Evolutionary conservation across 805 yeast species (phyloP), one percentile per base, ranked within the genome.

Genomic region (Candida nanaspora): DNA sequence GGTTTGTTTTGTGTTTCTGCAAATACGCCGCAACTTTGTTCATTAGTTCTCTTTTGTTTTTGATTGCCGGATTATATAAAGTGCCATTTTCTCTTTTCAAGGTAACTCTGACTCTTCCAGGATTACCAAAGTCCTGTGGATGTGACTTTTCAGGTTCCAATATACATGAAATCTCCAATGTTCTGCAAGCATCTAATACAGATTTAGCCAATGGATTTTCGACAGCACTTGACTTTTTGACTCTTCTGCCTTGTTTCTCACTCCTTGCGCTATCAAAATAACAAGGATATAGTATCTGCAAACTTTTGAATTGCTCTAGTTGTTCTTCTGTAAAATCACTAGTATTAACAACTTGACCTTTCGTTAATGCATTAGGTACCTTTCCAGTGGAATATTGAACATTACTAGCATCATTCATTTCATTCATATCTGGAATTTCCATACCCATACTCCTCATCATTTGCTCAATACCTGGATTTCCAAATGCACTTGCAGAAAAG

Each of bases 121-220:
- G 94, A 56, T 91, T 91, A 49, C 98, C 95, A 74, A 82, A 93
- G 63, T 91, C 98, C 61, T 89, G 95, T 11, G 98, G 98, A 63
- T 91, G 98, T 1, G 83, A 62, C 65, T 88, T 93, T 44, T 83
- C 86, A 45, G 91, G 79, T 62, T 86, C 93, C 43, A 80, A 69
- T 33, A 82, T 67, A 2, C 69, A 56, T 6, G 56, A 52, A 10
- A 63, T 33, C 16, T 48, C 43, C 29, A 63, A 37, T 15, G 41
- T 27, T 31, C 50, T 52, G 33, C 71, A 72, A 16, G 95, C 97
- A 51, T 87, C 95, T 10, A 82, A 73, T 18, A 91, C 71, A 5
- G 84, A 78, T 53, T 80, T 80, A 2, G 96, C 97, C 47, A 91
- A 66, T 6, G 98, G 98, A 60, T 88, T 88, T 41, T 70, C 79